Evolutionary conservation across 1,284 basidiomycete species (phyloP).

Genomic region (Exsudoporus floridanus): DNA sequence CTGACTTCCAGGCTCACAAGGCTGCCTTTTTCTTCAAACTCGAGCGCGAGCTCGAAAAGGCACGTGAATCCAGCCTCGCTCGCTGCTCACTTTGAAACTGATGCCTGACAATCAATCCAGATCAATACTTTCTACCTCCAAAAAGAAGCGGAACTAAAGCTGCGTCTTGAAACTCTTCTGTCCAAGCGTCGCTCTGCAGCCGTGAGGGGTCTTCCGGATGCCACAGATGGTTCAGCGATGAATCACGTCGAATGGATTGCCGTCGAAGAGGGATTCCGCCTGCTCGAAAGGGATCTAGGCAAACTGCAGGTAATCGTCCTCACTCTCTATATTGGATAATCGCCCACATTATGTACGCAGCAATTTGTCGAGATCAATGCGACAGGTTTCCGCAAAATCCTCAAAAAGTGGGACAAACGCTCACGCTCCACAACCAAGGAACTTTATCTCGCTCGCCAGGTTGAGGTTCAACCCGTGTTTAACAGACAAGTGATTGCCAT

Average conservation of each 20-base stretch:
- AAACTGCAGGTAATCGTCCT: constrained; percentile 79
- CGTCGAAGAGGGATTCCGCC: constrained; percentile 93
- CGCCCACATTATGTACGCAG: constrained; percentile 41
- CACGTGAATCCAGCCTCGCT: constrained; percentile 32
- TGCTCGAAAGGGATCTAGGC: constrained; percentile 93
- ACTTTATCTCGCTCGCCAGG: constrained; percentile 93
- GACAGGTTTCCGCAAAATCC: constrained; percentile 95
- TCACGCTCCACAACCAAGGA: constrained; percentile 95
- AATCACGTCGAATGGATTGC: constrained; percentile 88
- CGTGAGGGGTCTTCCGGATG: constrained; percentile 66
- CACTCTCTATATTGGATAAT: constrained; percentile 22
- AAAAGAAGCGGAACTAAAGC: constrained; percentile 93
- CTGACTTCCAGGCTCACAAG: constrained; percentile 89
- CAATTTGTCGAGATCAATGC: constrained; percentile 99
- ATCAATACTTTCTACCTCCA: constrained; percentile 99
- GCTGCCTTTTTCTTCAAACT: constrained; percentile 99
- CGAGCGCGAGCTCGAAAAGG: constrained; percentile 97
- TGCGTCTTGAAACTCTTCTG: constrained; percentile 89
- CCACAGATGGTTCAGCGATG: constrained; percentile 54
- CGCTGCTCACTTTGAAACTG: neutral
- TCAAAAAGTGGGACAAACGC: constrained; percentile 99
- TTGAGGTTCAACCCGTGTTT: constrained; percentile 98
- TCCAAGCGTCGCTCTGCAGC: constrained; percentile 89
- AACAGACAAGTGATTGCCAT: constrained; percentile 75
- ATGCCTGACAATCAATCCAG: constrained; percentile 42